Conservation (phyloP, 2,329 filamentous ascomycete genomes). For the Xylaria polymorpha region DNA sequence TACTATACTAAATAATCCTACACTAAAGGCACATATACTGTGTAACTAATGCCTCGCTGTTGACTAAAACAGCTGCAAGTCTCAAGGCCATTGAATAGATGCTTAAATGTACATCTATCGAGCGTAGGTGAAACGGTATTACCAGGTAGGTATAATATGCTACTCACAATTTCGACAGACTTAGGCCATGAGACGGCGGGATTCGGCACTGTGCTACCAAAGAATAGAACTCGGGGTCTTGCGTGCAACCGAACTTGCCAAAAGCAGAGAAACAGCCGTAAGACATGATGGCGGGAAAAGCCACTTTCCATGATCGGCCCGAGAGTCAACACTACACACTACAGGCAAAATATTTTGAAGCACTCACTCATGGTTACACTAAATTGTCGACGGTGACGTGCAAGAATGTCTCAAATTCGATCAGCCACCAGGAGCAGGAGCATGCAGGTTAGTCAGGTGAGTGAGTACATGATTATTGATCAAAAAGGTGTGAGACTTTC, state of each 20-base stretch:
- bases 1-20: not conserved
- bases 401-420: not conserved
- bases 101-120: not conserved
- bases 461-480: not conserved
- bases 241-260: slow-evolving; percentile 8
- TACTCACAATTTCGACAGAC: slow-evolving; percentile 5
- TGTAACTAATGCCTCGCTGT: not conserved
- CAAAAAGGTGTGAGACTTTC: not conserved
- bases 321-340: not conserved
- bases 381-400: not conserved
- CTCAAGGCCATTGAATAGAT: not conserved
- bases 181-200: not conserved
- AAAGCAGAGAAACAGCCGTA: slow-evolving; percentile 6
- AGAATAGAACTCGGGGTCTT: slow-evolving; percentile 1
- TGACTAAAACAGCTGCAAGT: not conserved
- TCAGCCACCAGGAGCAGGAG: not conserved
- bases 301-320: not conserved
- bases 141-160: not conserved
- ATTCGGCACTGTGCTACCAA: slow-evolving; percentile 1
- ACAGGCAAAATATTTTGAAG: not conserved
- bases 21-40: not conserved
- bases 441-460: not conserved
- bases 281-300: slow-evolving; percentile 19
- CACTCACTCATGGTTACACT: no score
- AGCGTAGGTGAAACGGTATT: not conserved